phyloP scores from a whole-genome alignment of 2,329 filamentous ascomycete species.

The Diaporthe vaccinii region DNA sequence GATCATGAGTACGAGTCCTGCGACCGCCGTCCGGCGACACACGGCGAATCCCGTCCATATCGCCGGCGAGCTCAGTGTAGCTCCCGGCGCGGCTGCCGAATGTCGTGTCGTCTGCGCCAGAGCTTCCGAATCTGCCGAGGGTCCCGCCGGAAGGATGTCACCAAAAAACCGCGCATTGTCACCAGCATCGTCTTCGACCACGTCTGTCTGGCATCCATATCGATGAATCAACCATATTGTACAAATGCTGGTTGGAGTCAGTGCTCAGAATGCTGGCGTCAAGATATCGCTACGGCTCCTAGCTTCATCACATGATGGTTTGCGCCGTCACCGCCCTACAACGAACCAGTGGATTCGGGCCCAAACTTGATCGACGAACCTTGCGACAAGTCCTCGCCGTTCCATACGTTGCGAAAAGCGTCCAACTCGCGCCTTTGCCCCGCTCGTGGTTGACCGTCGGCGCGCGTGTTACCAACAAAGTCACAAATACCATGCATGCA shows the following conservation, averaged over 20 bases:
- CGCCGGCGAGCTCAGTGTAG: not conserved
- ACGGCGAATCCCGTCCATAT: not conserved
- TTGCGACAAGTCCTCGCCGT: not conserved
- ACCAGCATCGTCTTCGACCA: not conserved
- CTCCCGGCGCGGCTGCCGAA: not conserved
- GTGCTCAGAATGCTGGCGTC: not conserved
- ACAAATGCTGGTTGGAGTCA: not conserved
- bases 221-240: not conserved
- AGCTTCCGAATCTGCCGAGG: conserved; percentile 14
- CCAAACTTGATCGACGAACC: not conserved
- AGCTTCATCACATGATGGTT: not conserved
- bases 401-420: not conserved
- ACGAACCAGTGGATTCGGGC: not conserved
- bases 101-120: not conserved
- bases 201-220: not conserved
- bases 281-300: not conserved
- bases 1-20: not conserved
- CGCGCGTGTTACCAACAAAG: not conserved
- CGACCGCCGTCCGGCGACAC: not conserved
- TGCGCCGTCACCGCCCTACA: not conserved
- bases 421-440: not conserved
- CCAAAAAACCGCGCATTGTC: conserved; percentile 4
- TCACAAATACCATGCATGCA: conserved; percentile 14
- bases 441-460: no score
- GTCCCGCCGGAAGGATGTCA: not conserved